These are phyloP conservation scores for Salmacisia buchloeana DNA, from an alignment of 1,284 basidiomycete species.

Conservation along the genomic window DNA sequence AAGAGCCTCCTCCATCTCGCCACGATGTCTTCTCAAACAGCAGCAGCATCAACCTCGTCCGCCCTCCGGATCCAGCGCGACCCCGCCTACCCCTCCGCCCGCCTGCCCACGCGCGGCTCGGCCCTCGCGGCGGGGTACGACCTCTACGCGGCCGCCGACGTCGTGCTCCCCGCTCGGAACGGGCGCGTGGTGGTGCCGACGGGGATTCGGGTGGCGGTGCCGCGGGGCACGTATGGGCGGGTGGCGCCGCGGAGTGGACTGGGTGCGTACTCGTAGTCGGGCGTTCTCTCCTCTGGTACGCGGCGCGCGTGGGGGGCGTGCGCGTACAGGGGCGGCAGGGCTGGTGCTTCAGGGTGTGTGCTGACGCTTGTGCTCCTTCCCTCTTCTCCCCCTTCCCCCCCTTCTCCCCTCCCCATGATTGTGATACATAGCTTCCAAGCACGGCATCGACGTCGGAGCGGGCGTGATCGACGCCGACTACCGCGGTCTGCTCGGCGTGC, in stretches of 20 bases:
- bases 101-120: constrained; percentile 79
- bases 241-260: constrained; percentile 90
- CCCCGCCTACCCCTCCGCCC: constrained; percentile 65
- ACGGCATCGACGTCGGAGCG: constrained; percentile 93
- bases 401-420: constrained; percentile 16
- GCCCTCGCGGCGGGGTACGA: constrained; percentile 86
- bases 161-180: constrained; percentile 32
- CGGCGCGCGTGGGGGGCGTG: background rate
- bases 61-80: constrained; percentile 75
- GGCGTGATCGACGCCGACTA: constrained; percentile 97
- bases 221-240: constrained; percentile 85
- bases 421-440: constrained; percentile 71
- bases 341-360: background rate
- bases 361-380: background rate
- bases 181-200: constrained; percentile 86
- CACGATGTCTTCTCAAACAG: background rate
- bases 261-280: constrained; percentile 57
- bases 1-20: background rate
- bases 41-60: background rate
- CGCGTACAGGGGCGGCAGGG: no score
- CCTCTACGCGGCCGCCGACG: constrained; percentile 67
- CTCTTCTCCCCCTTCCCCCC: constrained; percentile 5
- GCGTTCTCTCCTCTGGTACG: background rate
- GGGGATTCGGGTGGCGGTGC: constrained; percentile 85
- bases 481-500: constrained; percentile 82